phyloP scores from a whole-genome alignment of 1,139 yeast species.

The Wickerhamomyces sp. region DNA sequence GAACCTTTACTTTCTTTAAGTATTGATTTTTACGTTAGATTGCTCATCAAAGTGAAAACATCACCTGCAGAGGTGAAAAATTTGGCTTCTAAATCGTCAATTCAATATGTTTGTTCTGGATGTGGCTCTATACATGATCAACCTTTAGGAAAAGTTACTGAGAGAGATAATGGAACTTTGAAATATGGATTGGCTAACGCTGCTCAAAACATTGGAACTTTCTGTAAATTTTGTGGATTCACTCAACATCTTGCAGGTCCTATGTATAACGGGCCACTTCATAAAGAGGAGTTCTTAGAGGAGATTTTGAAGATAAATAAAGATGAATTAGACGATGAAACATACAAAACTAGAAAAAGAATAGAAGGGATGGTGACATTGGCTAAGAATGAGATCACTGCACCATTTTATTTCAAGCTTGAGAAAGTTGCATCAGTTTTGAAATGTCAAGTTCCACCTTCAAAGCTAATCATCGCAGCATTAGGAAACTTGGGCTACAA shows the following conservation, averaged over 20 bases:
- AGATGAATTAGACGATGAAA: constrained; percentile 40
- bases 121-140: constrained; percentile 75
- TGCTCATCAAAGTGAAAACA: constrained; percentile 70
- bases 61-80: constrained; percentile 81
- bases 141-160: constrained; percentile 61
- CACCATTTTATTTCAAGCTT: constrained; percentile 81
- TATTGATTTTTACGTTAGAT: constrained; percentile 88
- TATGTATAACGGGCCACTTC: constrained; percentile 87
- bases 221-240: constrained; percentile 68
- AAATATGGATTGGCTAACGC: constrained; percentile 57
- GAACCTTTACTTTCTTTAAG: constrained; percentile 84
- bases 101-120: constrained; percentile 81
- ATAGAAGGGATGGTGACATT: constrained; percentile 89
- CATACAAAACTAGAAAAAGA: constrained; percentile 76
- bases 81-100: constrained; percentile 67
- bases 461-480: constrained; percentile 69
- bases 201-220: constrained; percentile 43
- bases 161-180: constrained; percentile 32
- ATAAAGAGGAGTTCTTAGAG: constrained; percentile 60
- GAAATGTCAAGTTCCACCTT: constrained; percentile 81
- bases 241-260: constrained; percentile 87
- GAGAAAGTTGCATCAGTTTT: constrained; percentile 70
- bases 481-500: constrained; percentile 79
- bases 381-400: constrained; percentile 65
- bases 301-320: constrained; percentile 54